Conservation (phyloP, 1,139 yeast genomes). For the Nakaseomyces kungkrabaensis region DNA sequence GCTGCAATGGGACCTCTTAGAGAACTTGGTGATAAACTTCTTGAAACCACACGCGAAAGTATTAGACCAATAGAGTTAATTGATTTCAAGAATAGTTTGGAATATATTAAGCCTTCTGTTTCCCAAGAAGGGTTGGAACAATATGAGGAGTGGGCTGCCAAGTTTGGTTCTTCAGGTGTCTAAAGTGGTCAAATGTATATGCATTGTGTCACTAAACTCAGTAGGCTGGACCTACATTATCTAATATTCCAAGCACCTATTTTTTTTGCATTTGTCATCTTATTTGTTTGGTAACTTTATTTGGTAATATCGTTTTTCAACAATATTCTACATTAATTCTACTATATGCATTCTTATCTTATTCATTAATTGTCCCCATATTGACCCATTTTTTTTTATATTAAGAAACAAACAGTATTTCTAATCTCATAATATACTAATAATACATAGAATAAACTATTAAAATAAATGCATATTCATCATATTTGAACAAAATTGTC, state of each 20-base stretch:
- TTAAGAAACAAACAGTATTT: not conserved
- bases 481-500: not conserved
- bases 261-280: not conserved
- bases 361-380: too few species aligned
- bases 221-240: conserved; percentile 1
- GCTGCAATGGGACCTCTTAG: conserved; percentile 98
- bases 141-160: conserved; percentile 82
- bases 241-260: not conserved
- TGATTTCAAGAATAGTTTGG: conserved; percentile 72
- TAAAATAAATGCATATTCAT: not conserved
- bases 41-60: conserved; percentile 76
- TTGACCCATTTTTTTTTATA: too few species aligned
- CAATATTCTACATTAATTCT: too few species aligned
- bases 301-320: too few species aligned
- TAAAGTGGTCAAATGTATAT: conserved; percentile 21
- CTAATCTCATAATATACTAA: not conserved
- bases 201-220: not conserved
- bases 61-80: conserved; percentile 68
- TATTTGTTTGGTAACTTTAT: too few species aligned
- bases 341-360: not conserved
- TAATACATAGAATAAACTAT: not conserved
- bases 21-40: conserved; percentile 76
- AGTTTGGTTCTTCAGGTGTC: conserved; percentile 90
- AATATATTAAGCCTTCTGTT: conserved; percentile 86
- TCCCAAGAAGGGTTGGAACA: conserved; percentile 69